Evolutionary conservation across 495 filamentous ascomycete species (phyloP).

Genomic region (Penicillium angulare): DNA sequence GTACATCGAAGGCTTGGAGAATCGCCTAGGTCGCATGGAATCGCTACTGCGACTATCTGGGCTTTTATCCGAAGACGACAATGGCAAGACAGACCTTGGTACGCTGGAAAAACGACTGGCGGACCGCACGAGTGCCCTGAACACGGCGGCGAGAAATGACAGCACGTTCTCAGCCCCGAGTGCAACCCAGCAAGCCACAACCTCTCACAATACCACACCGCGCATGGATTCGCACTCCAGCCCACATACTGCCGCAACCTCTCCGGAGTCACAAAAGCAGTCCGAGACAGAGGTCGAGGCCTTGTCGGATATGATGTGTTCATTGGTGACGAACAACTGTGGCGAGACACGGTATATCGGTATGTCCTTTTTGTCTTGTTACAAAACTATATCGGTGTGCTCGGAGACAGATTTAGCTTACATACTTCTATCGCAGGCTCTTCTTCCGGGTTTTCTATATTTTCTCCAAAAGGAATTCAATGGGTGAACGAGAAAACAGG

Average conservation of each 20-base stretch:
- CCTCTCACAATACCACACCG: conserved; percentile 47
- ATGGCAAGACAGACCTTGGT: conserved; percentile 83
- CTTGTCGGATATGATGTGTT: conserved; percentile 98
- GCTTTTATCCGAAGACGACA: conserved; percentile 81
- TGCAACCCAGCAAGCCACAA: conserved; percentile 24
- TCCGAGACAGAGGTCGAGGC: conserved; percentile 78
- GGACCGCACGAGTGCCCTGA: conserved; percentile 53
- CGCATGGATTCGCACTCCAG: conserved; percentile 53
- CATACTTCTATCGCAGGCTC: conserved; percentile 53
- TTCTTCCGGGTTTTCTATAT: conserved; percentile 97
- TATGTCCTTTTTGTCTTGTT: conserved; percentile 35
- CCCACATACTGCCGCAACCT: conserved; percentile 58
- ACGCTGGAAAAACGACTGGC: conserved; percentile 80
- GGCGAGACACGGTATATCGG: conserved; percentile 97
- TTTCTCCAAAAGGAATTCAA: conserved; percentile 95
- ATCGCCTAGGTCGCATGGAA: conserved; percentile 92
- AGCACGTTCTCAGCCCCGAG: conserved; percentile 27
- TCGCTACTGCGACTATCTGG: conserved; percentile 82
- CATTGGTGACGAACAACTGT: conserved; percentile 93
- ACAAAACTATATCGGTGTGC: not conserved
- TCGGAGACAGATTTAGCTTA: not conserved
- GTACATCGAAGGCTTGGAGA: conserved; percentile 97
- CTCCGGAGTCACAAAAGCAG: conserved; percentile 55
- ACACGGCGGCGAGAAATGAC: conserved; percentile 35
- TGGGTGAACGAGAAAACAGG: conserved; percentile 99